Percentiles rank a stretch among this genome's conserved stretches.
Evolutionary conservation across 2,329 filamentous ascomycete genomes (phyloP).

Genomic region (Didymella pinodella): DNA sequence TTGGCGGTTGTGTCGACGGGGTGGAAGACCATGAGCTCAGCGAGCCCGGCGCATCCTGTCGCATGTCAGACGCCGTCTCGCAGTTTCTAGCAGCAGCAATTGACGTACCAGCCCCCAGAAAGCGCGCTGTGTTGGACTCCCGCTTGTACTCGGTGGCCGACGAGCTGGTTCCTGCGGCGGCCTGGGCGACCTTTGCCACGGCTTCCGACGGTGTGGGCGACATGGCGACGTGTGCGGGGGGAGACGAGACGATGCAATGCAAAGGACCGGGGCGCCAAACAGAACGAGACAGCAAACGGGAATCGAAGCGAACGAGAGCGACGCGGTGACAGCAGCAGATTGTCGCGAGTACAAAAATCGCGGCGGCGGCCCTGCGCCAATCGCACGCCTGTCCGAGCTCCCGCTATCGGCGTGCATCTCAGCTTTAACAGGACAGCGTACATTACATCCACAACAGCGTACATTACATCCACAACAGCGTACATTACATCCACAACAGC

Average conservation of each 20-base stretch:
- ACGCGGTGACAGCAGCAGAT: conserved; percentile 5
- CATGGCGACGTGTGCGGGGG: conserved; percentile 10
- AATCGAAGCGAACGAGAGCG: conserved; percentile 16
- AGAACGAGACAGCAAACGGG: conserved; percentile 18
- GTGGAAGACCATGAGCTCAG: conserved; percentile 85
- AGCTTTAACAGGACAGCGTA: too few relatives aligned
- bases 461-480: too few relatives aligned
- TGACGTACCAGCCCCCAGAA: conserved; percentile 85
- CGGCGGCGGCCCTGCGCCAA: conserved; percentile 6
- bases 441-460: too few relatives aligned
- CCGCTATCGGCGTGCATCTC: background rate
- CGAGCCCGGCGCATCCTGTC: conserved; percentile 87
- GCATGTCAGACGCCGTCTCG: conserved; percentile 22
- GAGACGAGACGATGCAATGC: conserved; percentile 16
- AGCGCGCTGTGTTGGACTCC: conserved; percentile 87
- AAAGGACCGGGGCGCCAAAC: conserved; percentile 10
- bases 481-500: too few relatives aligned
- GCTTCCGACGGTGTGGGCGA: conserved; percentile 21
- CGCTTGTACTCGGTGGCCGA: conserved; percentile 73
- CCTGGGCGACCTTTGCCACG: conserved; percentile 21
- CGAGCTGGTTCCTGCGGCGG: conserved; percentile 41
- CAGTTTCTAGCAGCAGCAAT: background rate
- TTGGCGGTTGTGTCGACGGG: conserved; percentile 95
- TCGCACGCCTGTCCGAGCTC: conserved; percentile 5
- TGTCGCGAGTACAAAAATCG: conserved; percentile 18